Evolutionary conservation across 495 filamentous ascomycete genomes (phyloP).

Genomic region (Penicillium waksmanii): DNA sequence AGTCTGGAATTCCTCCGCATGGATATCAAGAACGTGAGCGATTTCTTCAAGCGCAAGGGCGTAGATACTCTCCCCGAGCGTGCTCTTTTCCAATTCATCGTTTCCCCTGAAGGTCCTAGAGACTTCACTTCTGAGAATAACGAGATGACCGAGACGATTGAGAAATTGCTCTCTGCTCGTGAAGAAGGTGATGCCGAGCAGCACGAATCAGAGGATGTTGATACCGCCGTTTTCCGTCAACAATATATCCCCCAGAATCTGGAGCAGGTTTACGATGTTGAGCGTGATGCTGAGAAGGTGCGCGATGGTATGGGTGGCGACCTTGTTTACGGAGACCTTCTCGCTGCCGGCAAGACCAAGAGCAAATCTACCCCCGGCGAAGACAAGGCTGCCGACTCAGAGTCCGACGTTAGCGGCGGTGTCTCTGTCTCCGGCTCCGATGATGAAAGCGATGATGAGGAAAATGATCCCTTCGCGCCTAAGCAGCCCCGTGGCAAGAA

Average conservation of each 20-base stretch:
- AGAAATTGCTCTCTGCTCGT: conserved; percentile 50
- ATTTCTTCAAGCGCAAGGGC: conserved; percentile 86
- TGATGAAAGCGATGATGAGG: conserved; percentile 48
- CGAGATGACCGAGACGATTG: conserved; percentile 52
- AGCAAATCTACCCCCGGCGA: conserved; percentile 46
- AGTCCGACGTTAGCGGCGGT: conserved; percentile 54
- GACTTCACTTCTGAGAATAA: conserved; percentile 37
- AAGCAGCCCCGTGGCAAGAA: conserved; percentile 81
- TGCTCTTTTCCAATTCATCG: conserved; percentile 79
- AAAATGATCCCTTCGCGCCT: conserved; percentile 58
- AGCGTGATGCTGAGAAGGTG: conserved; percentile 81
- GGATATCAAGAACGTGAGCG: conserved; percentile 94
- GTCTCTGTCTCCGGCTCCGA: conserved; percentile 48
- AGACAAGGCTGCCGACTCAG: conserved; percentile 41
- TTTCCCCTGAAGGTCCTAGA: conserved; percentile 55
- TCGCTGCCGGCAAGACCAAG: conserved; percentile 69
- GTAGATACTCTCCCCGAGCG: conserved; percentile 78
- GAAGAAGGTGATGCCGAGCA: conserved; percentile 45
- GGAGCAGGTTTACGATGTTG: conserved; percentile 93
- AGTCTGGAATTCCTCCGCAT: conserved; percentile 91
- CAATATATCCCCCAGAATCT: conserved; percentile 94
- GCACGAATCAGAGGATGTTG: conserved; percentile 61
- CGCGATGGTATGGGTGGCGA: conserved; percentile 69
- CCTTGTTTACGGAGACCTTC: conserved; percentile 78
- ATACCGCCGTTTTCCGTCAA: conserved; percentile 90